These are phyloP conservation scores for Gonapodya sp. DNA, from an alignment of 192 early-diverging fungal genomes.

Conservation along the genomic window DNA sequence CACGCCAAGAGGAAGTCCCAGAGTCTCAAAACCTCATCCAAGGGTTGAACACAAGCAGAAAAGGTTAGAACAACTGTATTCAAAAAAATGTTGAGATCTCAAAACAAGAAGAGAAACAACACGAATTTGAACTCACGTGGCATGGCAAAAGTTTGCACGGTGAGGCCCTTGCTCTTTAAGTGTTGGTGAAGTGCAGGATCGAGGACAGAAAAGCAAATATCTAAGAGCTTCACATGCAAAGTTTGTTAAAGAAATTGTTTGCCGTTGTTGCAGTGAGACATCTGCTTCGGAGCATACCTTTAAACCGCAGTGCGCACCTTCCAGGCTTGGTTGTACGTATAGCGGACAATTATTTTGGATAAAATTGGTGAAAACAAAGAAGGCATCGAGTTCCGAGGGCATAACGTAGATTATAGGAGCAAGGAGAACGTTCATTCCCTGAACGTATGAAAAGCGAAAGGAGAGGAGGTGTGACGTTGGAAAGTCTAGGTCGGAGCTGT, in stretches of 20 bases:
- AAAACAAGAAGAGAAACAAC: too few species aligned
- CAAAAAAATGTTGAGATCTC: background rate
- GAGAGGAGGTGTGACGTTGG: background rate
- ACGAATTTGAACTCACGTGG: conserved; percentile 68
- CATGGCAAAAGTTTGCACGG: conserved; percentile 78
- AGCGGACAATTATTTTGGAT: conserved; percentile 80
- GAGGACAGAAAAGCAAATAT: conserved; percentile 62
- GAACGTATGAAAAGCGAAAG: conserved; percentile 66
- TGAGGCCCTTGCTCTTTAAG: conserved; percentile 58
- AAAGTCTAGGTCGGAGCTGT: background rate
- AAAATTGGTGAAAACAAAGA: conserved; percentile 77
- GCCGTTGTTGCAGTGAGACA: background rate
- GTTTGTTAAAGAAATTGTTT: background rate
- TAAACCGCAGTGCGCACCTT: conserved; percentile 83
- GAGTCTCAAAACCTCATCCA: conserved; percentile 68
- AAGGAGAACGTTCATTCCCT: conserved; percentile 88
- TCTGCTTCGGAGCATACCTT: conserved; percentile 33
- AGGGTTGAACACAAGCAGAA: conserved; percentile 76
- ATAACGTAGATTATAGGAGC: conserved; percentile 87
- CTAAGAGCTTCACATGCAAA: conserved; percentile 50
- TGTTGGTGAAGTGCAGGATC: conserved; percentile 65
- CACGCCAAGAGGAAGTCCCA: conserved; percentile 91
- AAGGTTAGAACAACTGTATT: conserved; percentile 74
- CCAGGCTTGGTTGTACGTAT: conserved; percentile 82
- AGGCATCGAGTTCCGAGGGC: conserved; percentile 80